phyloP scores from a whole-genome alignment of 495 filamentous ascomycete species.

The Aspergillus nidulans region DNA sequence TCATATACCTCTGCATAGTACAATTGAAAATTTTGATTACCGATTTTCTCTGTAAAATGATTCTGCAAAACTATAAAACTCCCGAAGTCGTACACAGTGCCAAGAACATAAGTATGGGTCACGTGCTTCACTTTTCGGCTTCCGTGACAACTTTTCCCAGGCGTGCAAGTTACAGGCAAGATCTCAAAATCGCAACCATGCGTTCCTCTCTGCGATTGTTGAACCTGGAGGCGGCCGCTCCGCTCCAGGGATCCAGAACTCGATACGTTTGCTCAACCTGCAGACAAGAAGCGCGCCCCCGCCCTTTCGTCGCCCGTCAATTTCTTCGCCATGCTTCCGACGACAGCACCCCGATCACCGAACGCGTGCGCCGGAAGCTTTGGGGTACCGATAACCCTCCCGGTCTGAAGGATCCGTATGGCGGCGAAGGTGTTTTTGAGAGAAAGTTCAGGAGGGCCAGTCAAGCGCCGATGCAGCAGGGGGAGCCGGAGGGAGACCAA shows the following conservation, averaged over 20 bases:
- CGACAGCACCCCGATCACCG: constrained; percentile 37
- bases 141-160: constrained; percentile 22
- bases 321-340: constrained; percentile 40
- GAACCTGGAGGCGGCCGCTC: constrained; percentile 29
- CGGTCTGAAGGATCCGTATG: constrained; percentile 51
- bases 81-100: background rate
- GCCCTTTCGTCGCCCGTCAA: constrained; percentile 38
- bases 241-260: constrained; percentile 19
- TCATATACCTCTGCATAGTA: constrained; percentile 1
- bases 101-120: constrained; percentile 9
- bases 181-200: constrained; percentile 32
- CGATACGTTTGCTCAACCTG: constrained; percentile 43
- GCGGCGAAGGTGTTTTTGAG: constrained; percentile 32
- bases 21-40: background rate
- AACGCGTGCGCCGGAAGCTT: constrained; percentile 48
- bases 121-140: constrained; percentile 22
- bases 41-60: background rate
- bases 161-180: constrained; percentile 7
- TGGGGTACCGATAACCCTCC: constrained; percentile 55
- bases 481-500: constrained; percentile 2
- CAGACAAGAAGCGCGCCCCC: constrained; percentile 36
- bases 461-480: constrained; percentile 16
- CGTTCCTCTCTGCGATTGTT: constrained; percentile 37
- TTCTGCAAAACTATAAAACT: background rate
- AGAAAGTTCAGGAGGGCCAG: constrained; percentile 20